A percentile compares a stretch with the other conserved stretches of the same genome.
Conservation (phyloP, 169 alveolate species). For the Perkinsus olseni region DNA sequence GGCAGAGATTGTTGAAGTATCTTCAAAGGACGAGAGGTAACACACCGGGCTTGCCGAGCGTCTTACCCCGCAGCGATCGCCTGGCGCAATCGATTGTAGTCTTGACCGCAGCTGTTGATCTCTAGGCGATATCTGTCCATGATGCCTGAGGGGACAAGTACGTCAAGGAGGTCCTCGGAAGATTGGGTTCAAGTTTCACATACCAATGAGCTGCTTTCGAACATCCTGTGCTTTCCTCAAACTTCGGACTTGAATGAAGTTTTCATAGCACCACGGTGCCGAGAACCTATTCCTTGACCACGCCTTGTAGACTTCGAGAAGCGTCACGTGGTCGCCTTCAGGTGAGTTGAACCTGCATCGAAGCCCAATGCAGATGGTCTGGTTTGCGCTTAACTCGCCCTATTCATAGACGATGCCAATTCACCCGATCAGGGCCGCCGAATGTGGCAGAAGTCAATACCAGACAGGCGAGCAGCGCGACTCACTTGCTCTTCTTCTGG, state of each 20-base stretch:
- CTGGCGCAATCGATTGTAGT: slow-evolving; percentile 50
- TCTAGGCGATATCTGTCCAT: slow-evolving; percentile 88
- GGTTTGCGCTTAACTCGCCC: no score
- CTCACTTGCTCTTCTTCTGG: slow-evolving; percentile 74
- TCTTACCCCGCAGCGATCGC: not conserved
- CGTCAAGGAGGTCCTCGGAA: not conserved
- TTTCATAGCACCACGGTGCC: slow-evolving; percentile 94
- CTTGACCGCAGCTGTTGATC: slow-evolving; percentile 71
- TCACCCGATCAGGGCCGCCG: no score
- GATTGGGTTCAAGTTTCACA: no score
- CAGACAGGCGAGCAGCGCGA: not conserved
- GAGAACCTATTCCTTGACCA: slow-evolving; percentile 86
- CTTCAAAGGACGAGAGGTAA: not conserved
- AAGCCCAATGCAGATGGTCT: not conserved
- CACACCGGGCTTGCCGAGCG: not conserved
- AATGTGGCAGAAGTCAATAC: not conserved
- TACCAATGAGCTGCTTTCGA: slow-evolving; percentile 80
- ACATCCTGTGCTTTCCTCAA: slow-evolving; percentile 93
- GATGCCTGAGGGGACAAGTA: slow-evolving; percentile 39
- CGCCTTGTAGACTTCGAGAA: slow-evolving; percentile 86
- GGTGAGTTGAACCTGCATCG: slow-evolving; percentile 76
- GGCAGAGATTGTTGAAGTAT: not conserved
- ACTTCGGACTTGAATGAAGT: slow-evolving; percentile 80
- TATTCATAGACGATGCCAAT: no score
- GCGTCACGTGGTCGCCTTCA: slow-evolving; percentile 97